Evolutionary conservation across 768 basidiomycete species (phyloP).

Genomic region (Gloeopeniophorella convolvens): DNA sequence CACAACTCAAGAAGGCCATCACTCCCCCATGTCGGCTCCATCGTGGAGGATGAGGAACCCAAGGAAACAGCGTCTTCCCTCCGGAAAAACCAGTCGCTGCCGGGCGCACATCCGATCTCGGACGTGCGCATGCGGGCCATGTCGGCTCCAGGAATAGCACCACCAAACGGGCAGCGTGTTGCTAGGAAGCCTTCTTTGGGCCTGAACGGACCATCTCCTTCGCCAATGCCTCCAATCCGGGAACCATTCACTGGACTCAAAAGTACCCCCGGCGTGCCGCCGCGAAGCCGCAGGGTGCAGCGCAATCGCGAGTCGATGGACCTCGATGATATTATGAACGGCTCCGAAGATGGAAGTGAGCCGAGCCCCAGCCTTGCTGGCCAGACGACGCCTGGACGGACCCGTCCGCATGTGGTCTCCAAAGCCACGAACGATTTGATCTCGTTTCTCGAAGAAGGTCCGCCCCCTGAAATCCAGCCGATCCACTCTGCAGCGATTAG

Average conservation of each 20-base stretch:
- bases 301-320: slow-evolving; percentile 64
- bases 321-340: slow-evolving; percentile 68
- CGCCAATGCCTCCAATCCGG: slow-evolving; percentile 6
- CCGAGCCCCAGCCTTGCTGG: slow-evolving; percentile 8
- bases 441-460: slow-evolving; percentile 53
- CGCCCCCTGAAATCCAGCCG: slow-evolving; percentile 36
- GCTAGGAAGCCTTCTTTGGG: slow-evolving; percentile 7
- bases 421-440: slow-evolving; percentile 43
- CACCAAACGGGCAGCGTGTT: slow-evolving; percentile 5
- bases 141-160: slow-evolving; percentile 21
- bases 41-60: slow-evolving; percentile 51
- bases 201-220: slow-evolving; percentile 3
- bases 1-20: slow-evolving; percentile 33
- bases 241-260: slow-evolving; percentile 1
- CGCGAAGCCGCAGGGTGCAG: slow-evolving; percentile 45
- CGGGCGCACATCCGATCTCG: background rate
- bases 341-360: slow-evolving; percentile 54
- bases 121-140: slow-evolving; percentile 21
- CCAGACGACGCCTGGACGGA: slow-evolving; percentile 9
- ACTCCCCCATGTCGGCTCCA: slow-evolving; percentile 55
- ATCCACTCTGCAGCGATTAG: slow-evolving; percentile 9
- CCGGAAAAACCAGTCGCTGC: background rate
- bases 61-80: background rate
- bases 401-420: slow-evolving; percentile 31
- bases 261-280: slow-evolving; percentile 31